A percentile compares a stretch with the other conserved stretches of the same genome.
phyloP scores from a whole-genome alignment of 2,329 filamentous ascomycete genomes.

The Venturia nashicola region DNA sequence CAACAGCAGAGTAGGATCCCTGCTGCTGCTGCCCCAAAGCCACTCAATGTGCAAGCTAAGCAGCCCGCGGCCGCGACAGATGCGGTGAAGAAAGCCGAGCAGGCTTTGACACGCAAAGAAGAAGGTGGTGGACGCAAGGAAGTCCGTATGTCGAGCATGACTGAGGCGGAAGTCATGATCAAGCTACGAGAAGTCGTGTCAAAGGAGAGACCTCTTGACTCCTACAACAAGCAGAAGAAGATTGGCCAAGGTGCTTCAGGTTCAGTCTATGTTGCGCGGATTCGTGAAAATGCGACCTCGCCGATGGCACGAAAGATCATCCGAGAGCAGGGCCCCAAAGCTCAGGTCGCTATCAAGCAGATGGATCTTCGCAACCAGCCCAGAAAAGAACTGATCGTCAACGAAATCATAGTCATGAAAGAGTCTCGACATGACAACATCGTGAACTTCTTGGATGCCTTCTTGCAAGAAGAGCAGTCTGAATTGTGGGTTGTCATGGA shows the following conservation, averaged over 20 bases:
- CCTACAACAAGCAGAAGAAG: constrained; percentile 99
- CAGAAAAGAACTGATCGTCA: constrained; percentile 94
- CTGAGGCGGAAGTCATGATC: constrained; percentile 92
- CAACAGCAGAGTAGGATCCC: constrained; percentile 10
- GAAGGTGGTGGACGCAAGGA: constrained; percentile 74
- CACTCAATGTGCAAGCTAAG: constrained; percentile 39
- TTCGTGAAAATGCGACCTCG: constrained; percentile 82
- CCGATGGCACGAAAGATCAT: constrained; percentile 65
- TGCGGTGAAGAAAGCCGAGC: constrained; percentile 78
- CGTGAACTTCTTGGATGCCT: constrained; percentile 96
- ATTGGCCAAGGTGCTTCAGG: constrained; percentile 97
- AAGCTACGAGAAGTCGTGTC: constrained; percentile 90
- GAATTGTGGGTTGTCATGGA: constrained; percentile 99
- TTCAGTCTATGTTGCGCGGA: constrained; percentile 93
- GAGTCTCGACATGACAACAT: constrained; percentile 97
- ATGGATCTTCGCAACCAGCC: constrained; percentile 98
- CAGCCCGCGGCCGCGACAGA: constrained; percentile 40
- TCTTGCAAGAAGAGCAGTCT: constrained; percentile 83
- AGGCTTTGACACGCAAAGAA: constrained; percentile 61
- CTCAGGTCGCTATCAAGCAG: constrained; percentile 96
- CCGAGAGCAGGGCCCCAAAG: constrained; percentile 64
- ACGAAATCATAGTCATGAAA: constrained; percentile 99
- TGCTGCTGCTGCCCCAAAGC: constrained; percentile 38
- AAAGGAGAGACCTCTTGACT: constrained; percentile 85
- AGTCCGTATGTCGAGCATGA: constrained; percentile 97